A percentile compares a stretch with the other conserved stretches of the same genome.
Conservation (phyloP, 768 basidiomycete genomes). For the Lactarius indigo region DNA sequence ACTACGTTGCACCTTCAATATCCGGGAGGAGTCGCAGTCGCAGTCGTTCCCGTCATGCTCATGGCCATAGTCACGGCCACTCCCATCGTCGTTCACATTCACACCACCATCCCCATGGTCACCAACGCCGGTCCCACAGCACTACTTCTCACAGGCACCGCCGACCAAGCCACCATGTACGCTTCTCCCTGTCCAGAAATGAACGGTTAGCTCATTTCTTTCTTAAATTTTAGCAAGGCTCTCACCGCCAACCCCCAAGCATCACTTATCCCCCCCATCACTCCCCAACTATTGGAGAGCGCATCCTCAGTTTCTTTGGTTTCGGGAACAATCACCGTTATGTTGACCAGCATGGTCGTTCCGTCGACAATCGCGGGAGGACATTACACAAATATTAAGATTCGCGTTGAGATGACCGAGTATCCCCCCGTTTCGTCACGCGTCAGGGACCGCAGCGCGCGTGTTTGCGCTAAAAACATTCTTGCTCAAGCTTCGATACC, state of each 20-base stretch:
- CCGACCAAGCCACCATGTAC: slow-evolving; percentile 21
- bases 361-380: slow-evolving; percentile 13
- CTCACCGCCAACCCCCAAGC: slow-evolving; percentile 19
- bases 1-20: slow-evolving; percentile 25
- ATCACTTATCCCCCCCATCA: slow-evolving; percentile 1
- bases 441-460: slow-evolving; percentile 15
- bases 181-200: background rate
- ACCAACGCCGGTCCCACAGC: slow-evolving; percentile 24
- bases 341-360: slow-evolving; percentile 50
- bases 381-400: slow-evolving; percentile 7
- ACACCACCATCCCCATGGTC: slow-evolving; percentile 9
- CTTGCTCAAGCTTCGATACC: slow-evolving; percentile 16
- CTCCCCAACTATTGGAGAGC: slow-evolving; percentile 34
- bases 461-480: slow-evolving; percentile 19
- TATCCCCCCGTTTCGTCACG: slow-evolving; percentile 13
- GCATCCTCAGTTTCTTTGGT: slow-evolving; percentile 40
- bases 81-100: slow-evolving; percentile 11
- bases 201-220: background rate
- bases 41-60: slow-evolving; percentile 25
- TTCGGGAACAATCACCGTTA: slow-evolving; percentile 28
- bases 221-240: background rate
- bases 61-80: slow-evolving; percentile 18
- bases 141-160: slow-evolving; percentile 11
- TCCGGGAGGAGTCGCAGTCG: slow-evolving; percentile 25
- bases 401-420: slow-evolving; percentile 4